A percentile compares a stretch with the other conserved stretches of the same genome.
phyloP scores from a whole-genome alignment of 1,284 basidiomycete genomes.

The Apiotrichum gamsii region DNA sequence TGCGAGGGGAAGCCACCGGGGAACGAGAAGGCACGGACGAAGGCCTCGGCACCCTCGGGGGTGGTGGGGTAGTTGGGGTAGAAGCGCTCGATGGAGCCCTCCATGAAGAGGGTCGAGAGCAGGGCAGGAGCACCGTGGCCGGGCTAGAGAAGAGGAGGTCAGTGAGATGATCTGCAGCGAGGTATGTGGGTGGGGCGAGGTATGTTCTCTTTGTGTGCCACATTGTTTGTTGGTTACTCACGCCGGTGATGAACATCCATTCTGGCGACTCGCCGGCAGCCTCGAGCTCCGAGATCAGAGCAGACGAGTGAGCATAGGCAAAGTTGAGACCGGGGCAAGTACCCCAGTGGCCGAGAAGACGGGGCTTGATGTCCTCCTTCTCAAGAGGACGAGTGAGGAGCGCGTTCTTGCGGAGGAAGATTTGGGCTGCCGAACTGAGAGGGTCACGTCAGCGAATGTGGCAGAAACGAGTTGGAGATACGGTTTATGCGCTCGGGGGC shows the following conservation, averaged over 20 bases:
- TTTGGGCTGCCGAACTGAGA: too few relatives aligned
- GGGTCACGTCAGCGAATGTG: too few relatives aligned
- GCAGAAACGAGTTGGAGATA: too few relatives aligned
- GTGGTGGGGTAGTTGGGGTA: conserved; percentile 63
- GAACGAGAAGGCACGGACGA: conserved; percentile 48
- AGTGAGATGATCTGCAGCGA: conserved; percentile 26
- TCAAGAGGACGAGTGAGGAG: conserved; percentile 58
- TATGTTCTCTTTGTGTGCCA: too few relatives aligned
- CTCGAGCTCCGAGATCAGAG: conserved; percentile 53
- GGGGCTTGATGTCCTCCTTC: conserved; percentile 64
- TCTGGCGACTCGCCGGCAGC: conserved; percentile 28
- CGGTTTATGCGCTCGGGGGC: too few relatives aligned
- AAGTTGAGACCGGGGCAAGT: conserved; percentile 61
- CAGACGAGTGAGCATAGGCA: conserved; percentile 71
- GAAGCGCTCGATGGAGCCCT: conserved; percentile 66
- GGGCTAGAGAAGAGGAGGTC: too few relatives aligned
- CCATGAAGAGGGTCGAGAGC: conserved; percentile 71
- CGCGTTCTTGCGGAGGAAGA: conserved; percentile 68
- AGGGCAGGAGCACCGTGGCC: conserved; percentile 79
- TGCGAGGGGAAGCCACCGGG: conserved; percentile 52
- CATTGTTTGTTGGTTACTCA: too few relatives aligned
- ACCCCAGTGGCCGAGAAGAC: conserved; percentile 57
- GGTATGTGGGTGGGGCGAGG: conserved; percentile 46
- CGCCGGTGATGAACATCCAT: too few relatives aligned
- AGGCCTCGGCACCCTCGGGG: conserved; percentile 56